These are phyloP conservation scores for Crucibulum parvulum DNA, from an alignment of 1,284 basidiomycete genomes.

Conservation along the genomic window DNA sequence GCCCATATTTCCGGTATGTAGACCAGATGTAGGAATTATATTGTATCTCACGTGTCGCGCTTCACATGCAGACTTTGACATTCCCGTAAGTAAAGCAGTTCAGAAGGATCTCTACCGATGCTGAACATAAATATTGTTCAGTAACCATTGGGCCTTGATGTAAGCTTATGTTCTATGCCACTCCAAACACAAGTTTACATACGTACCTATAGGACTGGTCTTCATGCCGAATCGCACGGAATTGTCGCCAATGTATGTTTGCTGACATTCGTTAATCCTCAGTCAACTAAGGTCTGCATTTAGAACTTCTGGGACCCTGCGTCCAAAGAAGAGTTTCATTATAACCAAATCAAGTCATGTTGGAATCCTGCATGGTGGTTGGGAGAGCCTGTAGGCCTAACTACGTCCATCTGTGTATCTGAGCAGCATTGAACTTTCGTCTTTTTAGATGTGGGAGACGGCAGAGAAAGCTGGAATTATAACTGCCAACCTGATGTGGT, in stretches of 20 bases:
- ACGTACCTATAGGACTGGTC: conserved; percentile 69
- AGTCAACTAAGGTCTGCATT: background rate
- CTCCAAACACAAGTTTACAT: conserved; percentile 1
- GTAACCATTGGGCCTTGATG: conserved; percentile 90
- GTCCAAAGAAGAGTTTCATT: conserved; percentile 68
- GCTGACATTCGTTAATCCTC: background rate
- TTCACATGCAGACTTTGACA: conserved; percentile 71
- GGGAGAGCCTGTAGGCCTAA: conserved; percentile 79
- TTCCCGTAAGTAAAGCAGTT: conserved; percentile 74
- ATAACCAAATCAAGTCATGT: conserved; percentile 65
- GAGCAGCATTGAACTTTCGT: background rate
- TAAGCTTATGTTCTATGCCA: conserved; percentile 34
- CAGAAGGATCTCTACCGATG: conserved; percentile 2
- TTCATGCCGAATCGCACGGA: conserved; percentile 88
- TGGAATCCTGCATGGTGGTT: conserved; percentile 85
- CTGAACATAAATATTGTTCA: conserved; percentile 28
- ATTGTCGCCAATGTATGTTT: conserved; percentile 84
- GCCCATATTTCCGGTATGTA: conserved; percentile 84
- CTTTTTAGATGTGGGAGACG: conserved; percentile 85
- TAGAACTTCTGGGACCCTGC: conserved; percentile 89
- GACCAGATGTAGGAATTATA: background rate
- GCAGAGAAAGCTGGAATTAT: conserved; percentile 75
- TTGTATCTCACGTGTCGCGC: background rate
- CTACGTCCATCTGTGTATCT: background rate
- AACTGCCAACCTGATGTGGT: conserved; percentile 93